phyloP scores from a whole-genome alignment of 208 protist species.

The Phytomonas francai region DNA sequence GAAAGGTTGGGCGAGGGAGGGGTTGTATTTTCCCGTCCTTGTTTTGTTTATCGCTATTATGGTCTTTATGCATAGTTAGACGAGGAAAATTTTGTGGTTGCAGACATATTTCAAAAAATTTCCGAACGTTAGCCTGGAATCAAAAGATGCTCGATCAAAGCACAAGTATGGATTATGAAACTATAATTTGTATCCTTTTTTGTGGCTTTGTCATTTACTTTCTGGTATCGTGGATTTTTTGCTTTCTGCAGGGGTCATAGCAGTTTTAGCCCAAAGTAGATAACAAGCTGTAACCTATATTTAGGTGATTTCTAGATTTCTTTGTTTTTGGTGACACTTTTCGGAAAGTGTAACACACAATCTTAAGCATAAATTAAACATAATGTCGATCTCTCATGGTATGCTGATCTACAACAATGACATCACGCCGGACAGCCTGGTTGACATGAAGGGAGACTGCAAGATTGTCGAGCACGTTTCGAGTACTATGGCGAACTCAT shows the following conservation, averaged over 20 bases:
- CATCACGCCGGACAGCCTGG: constrained; percentile 80
- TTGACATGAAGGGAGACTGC: constrained; percentile 74
- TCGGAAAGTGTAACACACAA: not conserved
- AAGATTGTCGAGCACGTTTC: constrained; percentile 77
- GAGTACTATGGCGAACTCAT: constrained; percentile 79
- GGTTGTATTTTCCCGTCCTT: not conserved
- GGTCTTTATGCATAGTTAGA: not conserved
- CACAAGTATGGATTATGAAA: not conserved
- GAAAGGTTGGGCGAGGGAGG: not conserved
- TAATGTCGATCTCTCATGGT: constrained; percentile 68
- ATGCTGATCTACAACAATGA: constrained; percentile 91
- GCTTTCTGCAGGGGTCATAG: not conserved
- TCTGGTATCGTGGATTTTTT: not conserved
- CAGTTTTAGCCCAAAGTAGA: not conserved
- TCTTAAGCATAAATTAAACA: not conserved
- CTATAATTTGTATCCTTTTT: not conserved
- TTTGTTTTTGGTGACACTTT: not conserved
- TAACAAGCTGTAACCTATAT: not conserved
- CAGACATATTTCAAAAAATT: not conserved
- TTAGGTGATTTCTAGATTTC: not conserved
- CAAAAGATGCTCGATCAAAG: not conserved
- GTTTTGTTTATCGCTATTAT: not conserved
- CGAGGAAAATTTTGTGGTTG: not conserved
- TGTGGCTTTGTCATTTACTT: not conserved
- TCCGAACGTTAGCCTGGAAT: not conserved